phyloP scores from a whole-genome alignment of 257 asterid species.

The Penstemon newberryi region DNA sequence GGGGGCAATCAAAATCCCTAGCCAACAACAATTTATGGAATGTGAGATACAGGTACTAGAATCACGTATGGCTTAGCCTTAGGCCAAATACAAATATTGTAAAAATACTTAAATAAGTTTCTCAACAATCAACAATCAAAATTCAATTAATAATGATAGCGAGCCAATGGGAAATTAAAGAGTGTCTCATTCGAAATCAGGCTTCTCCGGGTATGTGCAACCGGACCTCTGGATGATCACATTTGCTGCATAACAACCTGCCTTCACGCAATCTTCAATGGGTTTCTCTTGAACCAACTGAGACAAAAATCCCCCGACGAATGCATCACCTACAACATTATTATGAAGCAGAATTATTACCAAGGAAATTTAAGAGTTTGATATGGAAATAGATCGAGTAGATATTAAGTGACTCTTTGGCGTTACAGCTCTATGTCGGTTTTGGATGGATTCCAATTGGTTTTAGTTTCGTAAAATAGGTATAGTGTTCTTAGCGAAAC shows the following conservation, averaged over 20 bases:
- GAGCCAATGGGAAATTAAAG: background rate
- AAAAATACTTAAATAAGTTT: constrained; percentile 16
- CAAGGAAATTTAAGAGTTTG: background rate
- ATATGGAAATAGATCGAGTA: background rate
- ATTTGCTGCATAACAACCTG: constrained; percentile 62
- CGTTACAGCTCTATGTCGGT: background rate
- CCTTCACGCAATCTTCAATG: constrained; percentile 53
- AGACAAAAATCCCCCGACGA: constrained; percentile 67
- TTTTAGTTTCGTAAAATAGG: no score
- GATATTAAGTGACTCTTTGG: background rate
- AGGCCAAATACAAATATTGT: constrained; percentile 2
- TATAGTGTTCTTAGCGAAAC: no score
- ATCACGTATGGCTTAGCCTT: background rate
- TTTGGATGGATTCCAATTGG: no score
- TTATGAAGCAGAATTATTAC: background rate
- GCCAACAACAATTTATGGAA: background rate
- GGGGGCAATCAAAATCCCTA: background rate
- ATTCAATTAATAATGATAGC: background rate
- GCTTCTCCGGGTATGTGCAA: constrained; percentile 69
- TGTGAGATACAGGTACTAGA: background rate
- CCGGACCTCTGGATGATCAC: constrained; percentile 69
- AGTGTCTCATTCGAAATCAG: constrained; percentile 39
- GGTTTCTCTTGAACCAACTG: constrained; percentile 56
- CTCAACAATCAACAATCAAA: constrained; percentile 8
- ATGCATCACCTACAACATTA: constrained; percentile 52